phyloP scores from a whole-genome alignment of 1,139 yeast genomes.

The Debaryomyces fabryi region DNA sequence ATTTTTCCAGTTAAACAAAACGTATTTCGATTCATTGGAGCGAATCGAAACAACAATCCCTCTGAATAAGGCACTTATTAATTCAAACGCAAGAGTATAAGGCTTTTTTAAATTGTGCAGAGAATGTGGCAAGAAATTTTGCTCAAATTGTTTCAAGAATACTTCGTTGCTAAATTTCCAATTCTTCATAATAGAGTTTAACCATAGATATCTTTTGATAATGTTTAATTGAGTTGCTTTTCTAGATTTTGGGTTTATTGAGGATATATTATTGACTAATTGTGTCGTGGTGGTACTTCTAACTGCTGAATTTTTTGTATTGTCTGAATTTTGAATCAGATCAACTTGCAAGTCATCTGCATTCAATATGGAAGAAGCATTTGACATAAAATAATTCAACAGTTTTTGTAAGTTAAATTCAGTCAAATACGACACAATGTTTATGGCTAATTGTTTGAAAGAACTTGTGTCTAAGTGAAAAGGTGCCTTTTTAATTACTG shows the following conservation, averaged over 20 bases:
- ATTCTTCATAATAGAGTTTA: conserved; percentile 27
- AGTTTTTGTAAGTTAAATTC: background rate
- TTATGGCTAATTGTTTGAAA: conserved; percentile 5
- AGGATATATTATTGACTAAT: conserved; percentile 7
- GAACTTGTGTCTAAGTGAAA: conserved; percentile 1
- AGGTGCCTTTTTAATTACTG: conserved; percentile 9
- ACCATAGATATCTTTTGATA: conserved; percentile 36
- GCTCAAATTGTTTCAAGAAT: conserved; percentile 16
- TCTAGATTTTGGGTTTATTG: conserved; percentile 10
- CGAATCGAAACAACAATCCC: conserved; percentile 21
- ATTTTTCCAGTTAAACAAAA: conserved; percentile 38
- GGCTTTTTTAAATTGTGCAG: conserved; percentile 16
- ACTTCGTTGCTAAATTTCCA: conserved; percentile 26
- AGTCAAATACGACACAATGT: background rate
- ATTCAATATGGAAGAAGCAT: conserved; percentile 1
- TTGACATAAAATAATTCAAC: conserved; percentile 1
- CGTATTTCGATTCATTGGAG: conserved; percentile 24
- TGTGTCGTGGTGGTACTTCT: background rate
- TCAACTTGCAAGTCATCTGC: conserved; percentile 3
- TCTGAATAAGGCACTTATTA: conserved; percentile 24
- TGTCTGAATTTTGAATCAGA: background rate
- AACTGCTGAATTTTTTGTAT: background rate
- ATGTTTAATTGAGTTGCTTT: conserved; percentile 11
- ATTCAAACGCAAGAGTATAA: conserved; percentile 21
- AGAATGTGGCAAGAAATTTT: conserved; percentile 14